Base-by-base conservation (phyloP, 2,329 filamentous ascomycete genomes). In the Pseudofabraea citricarpa region DNA sequence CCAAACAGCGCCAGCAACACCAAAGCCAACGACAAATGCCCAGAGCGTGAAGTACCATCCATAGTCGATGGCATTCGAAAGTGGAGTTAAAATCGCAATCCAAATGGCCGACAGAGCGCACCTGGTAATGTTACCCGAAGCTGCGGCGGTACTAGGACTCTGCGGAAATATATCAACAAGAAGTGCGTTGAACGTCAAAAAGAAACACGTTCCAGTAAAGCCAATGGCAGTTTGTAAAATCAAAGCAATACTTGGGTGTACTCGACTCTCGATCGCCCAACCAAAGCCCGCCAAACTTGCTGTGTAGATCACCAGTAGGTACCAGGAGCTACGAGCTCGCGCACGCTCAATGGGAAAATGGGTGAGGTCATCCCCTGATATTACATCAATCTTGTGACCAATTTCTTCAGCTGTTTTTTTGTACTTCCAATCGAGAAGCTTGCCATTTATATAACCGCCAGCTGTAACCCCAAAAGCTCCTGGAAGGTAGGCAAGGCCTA, bases 391-490 rank as follows among this genome's bases (percentile, higher is more conserved):
- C 3, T 68, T 63, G 43, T 87, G 65, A 6, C 79, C 79, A 12
- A 81, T 64, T 21, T 71, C 71, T 38, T 68, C 69, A 1, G 85
- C 83, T 36, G 79, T 73, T 26, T 83, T 75, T 5, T 79, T 72
- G 59, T 85, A 91, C 61, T 88, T 88, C 73, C 77, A 24, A 24
- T 81, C 77, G 2, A 79, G 61, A 2, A 77, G 41, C n/a, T 62
- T 60, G 6, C 85, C 82, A 47, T 75, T 72, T 12, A 56, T 55
- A 15, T 52, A 79, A 72, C 31, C 74, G 61, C 71, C 65, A 3
- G 64, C 54, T 9, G 72, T 60, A 6, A 68, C 70, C 1, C 72
- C 72, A 3, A 55, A 60, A 1, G 72, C 72, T 10, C 72, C 44
- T 2, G 73, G 73, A 15, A 48, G 24, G 22, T 46, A 49, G n/a